A percentile compares a stretch with the other conserved stretches of the same genome.
These are phyloP conservation scores for Lepiota venenata DNA, from an alignment of 768 basidiomycete genomes.

Conservation along the genomic window DNA sequence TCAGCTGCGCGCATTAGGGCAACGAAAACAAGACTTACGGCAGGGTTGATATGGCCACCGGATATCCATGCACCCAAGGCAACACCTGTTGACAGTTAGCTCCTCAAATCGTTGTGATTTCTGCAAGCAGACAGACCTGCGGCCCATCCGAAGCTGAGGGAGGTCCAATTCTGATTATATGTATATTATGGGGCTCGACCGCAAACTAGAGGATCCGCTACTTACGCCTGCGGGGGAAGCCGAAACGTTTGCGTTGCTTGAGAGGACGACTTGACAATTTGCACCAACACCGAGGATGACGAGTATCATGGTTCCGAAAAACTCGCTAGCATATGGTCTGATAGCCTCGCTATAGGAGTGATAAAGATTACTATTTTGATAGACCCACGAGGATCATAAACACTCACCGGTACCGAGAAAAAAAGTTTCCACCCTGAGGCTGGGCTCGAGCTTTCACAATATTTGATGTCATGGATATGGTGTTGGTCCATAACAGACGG, in stretches of 20 bases:
- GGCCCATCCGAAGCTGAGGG: slow-evolving; percentile 46
- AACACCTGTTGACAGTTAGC: slow-evolving; percentile 25
- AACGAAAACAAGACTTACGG: slow-evolving; percentile 30
- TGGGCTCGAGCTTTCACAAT: neutral
- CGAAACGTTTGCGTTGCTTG: slow-evolving; percentile 35
- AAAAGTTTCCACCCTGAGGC: neutral
- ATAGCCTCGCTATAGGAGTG: neutral
- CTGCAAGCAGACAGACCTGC: slow-evolving; percentile 14
- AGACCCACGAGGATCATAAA: neutral
- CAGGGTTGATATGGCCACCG: slow-evolving; percentile 66
- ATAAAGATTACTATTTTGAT: neutral
- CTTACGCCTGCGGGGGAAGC: slow-evolving; percentile 47
- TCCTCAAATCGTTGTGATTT: neutral
- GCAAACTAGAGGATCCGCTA: slow-evolving; percentile 6
- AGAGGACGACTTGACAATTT: slow-evolving; percentile 49
- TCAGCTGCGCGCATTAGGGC: too few relatives aligned
- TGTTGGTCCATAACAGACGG: neutral
- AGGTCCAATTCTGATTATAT: slow-evolving; percentile 19
- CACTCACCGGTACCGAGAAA: slow-evolving; percentile 1
- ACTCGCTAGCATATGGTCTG: slow-evolving; percentile 38
- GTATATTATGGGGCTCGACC: neutral
- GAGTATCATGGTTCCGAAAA: slow-evolving; percentile 50
- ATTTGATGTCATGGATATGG: neutral
- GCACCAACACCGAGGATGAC: slow-evolving; percentile 51
- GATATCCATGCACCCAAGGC: slow-evolving; percentile 65